phyloP scores from a whole-genome alignment of 1,284 basidiomycete species.

The Heterobasidion occidentale region DNA sequence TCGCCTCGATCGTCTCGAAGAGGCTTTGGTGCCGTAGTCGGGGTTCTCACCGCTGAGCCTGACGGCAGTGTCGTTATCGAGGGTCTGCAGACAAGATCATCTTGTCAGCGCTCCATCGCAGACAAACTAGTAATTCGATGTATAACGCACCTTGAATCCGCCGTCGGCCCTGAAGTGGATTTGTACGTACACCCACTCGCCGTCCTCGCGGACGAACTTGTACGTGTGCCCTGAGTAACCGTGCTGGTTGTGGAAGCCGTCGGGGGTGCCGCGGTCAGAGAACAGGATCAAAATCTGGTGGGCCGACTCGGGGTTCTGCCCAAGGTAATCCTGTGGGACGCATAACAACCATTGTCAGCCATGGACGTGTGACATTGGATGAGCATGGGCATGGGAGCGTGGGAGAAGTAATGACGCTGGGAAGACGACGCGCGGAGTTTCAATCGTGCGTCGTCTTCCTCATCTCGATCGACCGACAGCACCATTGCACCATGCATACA shows the following conservation, averaged over 20 bases:
- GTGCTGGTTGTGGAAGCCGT: slow-evolving; percentile 78
- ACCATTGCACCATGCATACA: too few relatives aligned
- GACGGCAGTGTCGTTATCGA: slow-evolving; percentile 48
- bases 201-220: slow-evolving; percentile 81
- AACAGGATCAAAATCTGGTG: slow-evolving; percentile 90
- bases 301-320: slow-evolving; percentile 87
- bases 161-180: slow-evolving; percentile 72
- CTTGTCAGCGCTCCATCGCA: neutral
- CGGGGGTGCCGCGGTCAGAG: slow-evolving; percentile 87
- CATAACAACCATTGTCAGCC: neutral
- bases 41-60: slow-evolving; percentile 69
- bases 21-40: slow-evolving; percentile 76
- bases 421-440: neutral
- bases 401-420: neutral
- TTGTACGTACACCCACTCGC: slow-evolving; percentile 78
- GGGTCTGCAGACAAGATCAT: slow-evolving; percentile 33
- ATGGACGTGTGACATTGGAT: neutral
- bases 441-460: neutral
- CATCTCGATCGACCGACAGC: neutral
- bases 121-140: slow-evolving; percentile 20
- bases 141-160: slow-evolving; percentile 48
- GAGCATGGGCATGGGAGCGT: slow-evolving; percentile 2
- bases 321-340: slow-evolving; percentile 69
- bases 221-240: slow-evolving; percentile 93
- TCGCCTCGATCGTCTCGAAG: slow-evolving; percentile 74